Conservation (phyloP, 441 rosid species). For the Gossypium davidsonii region DNA sequence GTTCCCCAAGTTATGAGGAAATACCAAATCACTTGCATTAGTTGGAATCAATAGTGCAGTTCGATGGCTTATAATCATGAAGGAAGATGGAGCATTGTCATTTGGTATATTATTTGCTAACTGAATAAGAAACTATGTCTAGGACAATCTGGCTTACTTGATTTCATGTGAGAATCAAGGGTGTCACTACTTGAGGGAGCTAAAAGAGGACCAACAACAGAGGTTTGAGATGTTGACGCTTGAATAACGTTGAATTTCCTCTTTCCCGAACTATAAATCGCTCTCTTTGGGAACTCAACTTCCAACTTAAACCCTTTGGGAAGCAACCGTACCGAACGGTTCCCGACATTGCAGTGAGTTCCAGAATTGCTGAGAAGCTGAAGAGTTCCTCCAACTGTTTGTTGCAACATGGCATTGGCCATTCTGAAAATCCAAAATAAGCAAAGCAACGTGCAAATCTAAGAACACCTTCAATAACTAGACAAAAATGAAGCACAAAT, state of each 20-base stretch:
- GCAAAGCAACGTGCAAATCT: not conserved
- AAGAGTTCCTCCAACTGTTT: slow-evolving; percentile 31
- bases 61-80: not conserved
- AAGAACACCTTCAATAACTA: not conserved
- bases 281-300: slow-evolving; percentile 23
- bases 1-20: not conserved
- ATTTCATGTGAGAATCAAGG: slow-evolving; percentile 42
- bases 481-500: not conserved
- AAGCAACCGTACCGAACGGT: slow-evolving; percentile 25
- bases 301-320: slow-evolving; percentile 31
- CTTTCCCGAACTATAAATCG: slow-evolving; percentile 21
- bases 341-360: slow-evolving; percentile 20
- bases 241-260: slow-evolving; percentile 29
- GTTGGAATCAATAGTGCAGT: not conserved
- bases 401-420: slow-evolving; percentile 49
- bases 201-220: slow-evolving; percentile 49
- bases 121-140: slow-evolving; percentile 1
- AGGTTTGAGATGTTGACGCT: slow-evolving; percentile 49
- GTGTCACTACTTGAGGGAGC: slow-evolving; percentile 38
- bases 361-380: slow-evolving; percentile 31
- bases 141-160: slow-evolving; percentile 40
- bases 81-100: not conserved
- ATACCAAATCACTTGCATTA: slow-evolving; percentile 2
- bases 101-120: not conserved
- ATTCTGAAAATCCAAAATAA: slow-evolving; percentile 40